Conservation (phyloP, 148 eudicot genomes). For the Heliamphora exappendiculata region DNA sequence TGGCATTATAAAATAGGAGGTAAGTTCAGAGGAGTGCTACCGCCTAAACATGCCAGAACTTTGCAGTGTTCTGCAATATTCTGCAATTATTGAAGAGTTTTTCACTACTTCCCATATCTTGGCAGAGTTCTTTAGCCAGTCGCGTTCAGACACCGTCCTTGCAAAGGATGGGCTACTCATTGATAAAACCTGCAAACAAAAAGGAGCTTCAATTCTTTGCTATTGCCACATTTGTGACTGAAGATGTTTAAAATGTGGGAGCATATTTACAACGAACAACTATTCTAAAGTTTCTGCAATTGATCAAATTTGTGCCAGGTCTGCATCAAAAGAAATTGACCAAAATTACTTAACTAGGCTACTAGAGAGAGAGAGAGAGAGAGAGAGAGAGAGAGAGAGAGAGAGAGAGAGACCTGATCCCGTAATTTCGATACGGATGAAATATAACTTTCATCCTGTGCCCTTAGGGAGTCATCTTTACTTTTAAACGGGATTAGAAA, state of each 20-base stretch:
- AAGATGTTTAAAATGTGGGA: not conserved
- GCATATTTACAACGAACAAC: no score
- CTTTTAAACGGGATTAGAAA: conserved; percentile 51
- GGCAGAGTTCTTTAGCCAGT: conserved; percentile 82
- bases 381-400: conserved; percentile 12
- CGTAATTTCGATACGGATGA: conserved; percentile 54
- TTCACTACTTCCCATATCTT: conserved; percentile 85
- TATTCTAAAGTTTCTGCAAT: no score
- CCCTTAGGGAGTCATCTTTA: conserved; percentile 35
- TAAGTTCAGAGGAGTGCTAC: conserved; percentile 21
- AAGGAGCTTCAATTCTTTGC: not conserved
- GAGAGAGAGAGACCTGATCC: conserved; percentile 46
- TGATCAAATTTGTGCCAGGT: no score
- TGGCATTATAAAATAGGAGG: not conserved
- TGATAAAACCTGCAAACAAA: conserved; percentile 41
- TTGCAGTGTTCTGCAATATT: conserved; percentile 58
- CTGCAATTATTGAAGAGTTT: conserved; percentile 55
- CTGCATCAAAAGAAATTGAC: no score
- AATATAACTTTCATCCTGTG: conserved; percentile 49
- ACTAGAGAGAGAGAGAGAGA: not conserved
- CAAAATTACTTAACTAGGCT: not conserved
- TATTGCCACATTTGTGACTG: not conserved
- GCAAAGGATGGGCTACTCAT: conserved; percentile 58
- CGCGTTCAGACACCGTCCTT: conserved; percentile 71
- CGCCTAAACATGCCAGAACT: conserved; percentile 63